A percentile compares a stretch with the other conserved stretches of the same genome.
Evolutionary conservation across 768 basidiomycete species (phyloP).

Genomic region (Kwoniella europaea): DNA sequence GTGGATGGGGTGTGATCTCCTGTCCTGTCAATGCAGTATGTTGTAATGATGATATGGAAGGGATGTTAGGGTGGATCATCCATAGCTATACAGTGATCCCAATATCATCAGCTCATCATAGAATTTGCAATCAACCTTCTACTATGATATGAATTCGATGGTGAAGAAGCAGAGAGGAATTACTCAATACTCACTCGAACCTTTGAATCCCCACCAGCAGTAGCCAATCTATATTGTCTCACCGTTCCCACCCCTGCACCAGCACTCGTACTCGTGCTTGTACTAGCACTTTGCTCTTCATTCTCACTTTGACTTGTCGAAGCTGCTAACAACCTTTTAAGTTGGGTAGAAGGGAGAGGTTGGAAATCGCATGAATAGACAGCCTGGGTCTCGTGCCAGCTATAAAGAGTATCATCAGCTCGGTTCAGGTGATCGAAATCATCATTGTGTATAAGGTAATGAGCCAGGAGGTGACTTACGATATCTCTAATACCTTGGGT

Average conservation of each 20-base stretch:
- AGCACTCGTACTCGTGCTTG: slow-evolving; percentile 54
- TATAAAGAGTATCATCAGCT: slow-evolving; percentile 14
- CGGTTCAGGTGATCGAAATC: too few species aligned
- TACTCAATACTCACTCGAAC: slow-evolving; percentile 77
- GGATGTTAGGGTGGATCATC: slow-evolving; percentile 91
- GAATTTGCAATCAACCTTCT: too few species aligned
- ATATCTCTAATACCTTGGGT: slow-evolving; percentile 57
- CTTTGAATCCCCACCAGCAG: slow-evolving; percentile 95
- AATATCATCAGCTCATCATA: slow-evolving; percentile 6
- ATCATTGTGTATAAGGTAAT: background rate
- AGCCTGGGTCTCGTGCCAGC: slow-evolving; percentile 59
- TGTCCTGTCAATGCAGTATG: slow-evolving; percentile 44
- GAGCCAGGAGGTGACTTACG: slow-evolving; percentile 39
- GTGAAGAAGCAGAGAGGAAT: background rate
- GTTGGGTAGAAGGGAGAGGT: slow-evolving; percentile 66
- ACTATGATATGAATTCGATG: too few species aligned
- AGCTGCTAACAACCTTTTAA: slow-evolving; percentile 57
- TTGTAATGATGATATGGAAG: slow-evolving; percentile 63
- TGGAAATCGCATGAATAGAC: slow-evolving; percentile 96
- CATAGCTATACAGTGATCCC: slow-evolving; percentile 67
- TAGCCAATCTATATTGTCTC: slow-evolving; percentile 85
- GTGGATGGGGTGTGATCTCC: slow-evolving; percentile 64
- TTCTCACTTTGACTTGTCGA: slow-evolving; percentile 31
- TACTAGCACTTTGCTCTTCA: slow-evolving; percentile 18
- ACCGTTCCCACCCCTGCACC: slow-evolving; percentile 31